Conservation (phyloP, 768 basidiomycete genomes). For the Rhodotorula toruloides region DNA sequence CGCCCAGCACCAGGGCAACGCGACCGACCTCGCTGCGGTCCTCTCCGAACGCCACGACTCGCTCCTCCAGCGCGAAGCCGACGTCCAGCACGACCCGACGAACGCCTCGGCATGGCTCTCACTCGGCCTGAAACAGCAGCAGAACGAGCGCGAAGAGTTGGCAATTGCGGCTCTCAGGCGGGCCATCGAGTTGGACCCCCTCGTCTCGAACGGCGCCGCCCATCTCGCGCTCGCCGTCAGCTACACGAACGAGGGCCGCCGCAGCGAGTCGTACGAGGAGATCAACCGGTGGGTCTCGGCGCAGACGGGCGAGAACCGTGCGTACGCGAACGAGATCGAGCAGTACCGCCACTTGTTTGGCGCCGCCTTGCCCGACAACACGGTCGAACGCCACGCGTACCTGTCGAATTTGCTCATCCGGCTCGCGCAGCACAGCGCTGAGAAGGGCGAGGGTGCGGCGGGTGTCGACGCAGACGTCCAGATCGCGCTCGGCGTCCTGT, state of each 20-base stretch:
- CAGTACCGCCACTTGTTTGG: conserved; percentile 36
- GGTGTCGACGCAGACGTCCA: conserved; percentile 89
- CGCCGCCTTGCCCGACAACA: conserved; percentile 14
- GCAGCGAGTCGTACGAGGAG: conserved; percentile 67
- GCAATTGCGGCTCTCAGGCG: conserved; percentile 79
- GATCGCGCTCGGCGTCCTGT: conserved; percentile 82
- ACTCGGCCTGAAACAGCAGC: conserved; percentile 93
- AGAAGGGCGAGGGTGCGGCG: conserved; percentile 45
- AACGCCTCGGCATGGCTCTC: conserved; percentile 78
- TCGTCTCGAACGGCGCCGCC: conserved; percentile 56
- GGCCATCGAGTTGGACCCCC: conserved; percentile 73
- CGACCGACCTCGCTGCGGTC: conserved; percentile 12
- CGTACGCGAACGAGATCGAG: conserved; percentile 46
- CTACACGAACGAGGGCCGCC: conserved; percentile 80
- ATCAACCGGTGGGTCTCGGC: conserved; percentile 74
- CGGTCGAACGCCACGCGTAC: conserved; percentile 45
- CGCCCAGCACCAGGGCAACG: background rate
- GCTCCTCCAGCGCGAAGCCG: conserved; percentile 81
- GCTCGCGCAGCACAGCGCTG: conserved; percentile 61
- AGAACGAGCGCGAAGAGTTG: conserved; percentile 88
- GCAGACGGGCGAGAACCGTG: conserved; percentile 54
- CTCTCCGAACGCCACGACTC: conserved; percentile 53
- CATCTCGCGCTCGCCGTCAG: conserved; percentile 90
- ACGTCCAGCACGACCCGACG: conserved; percentile 68
- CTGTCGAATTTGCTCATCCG: conserved; percentile 73